Percentiles rank a stretch among this genome's conserved stretches.
Evolutionary conservation across 306 rosid species (phyloP).

Genomic region (Corylus avellana): DNA sequence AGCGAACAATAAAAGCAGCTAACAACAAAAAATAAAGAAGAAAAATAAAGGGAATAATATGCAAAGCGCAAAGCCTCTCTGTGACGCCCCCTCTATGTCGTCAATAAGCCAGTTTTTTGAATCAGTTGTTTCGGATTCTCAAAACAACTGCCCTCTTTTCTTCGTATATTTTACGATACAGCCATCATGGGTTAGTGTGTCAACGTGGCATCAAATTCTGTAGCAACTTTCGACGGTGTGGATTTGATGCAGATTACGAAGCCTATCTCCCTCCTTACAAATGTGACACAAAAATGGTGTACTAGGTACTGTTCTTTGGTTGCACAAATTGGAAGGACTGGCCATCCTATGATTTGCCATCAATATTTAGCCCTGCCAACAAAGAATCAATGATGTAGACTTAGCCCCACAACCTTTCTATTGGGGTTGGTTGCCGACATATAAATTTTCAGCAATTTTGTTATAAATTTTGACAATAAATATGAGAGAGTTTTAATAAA

Average conservation of each 20-base stretch:
- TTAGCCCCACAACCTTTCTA: neutral
- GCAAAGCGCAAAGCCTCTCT: conserved; percentile 48
- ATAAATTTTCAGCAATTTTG: too few species aligned
- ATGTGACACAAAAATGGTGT: neutral
- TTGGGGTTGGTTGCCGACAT: too few species aligned
- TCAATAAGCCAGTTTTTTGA: conserved; percentile 28
- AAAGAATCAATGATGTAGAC: neutral
- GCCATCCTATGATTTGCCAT: neutral
- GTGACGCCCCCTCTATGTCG: conserved; percentile 32
- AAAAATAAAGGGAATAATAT: conserved; percentile 32
- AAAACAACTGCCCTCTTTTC: conserved; percentile 23
- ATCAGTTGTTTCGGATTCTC: neutral
- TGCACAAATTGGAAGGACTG: neutral
- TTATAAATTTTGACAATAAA: too few species aligned
- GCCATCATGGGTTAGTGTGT: conserved; percentile 13
- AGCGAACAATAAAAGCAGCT: conserved; percentile 46
- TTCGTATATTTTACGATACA: conserved; percentile 14
- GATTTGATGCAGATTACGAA: neutral
- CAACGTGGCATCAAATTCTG: too few species aligned
- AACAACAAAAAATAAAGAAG: neutral
- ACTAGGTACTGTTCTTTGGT: neutral
- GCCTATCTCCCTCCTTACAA: neutral
- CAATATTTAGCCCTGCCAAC: neutral
- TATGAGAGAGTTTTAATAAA: too few species aligned
- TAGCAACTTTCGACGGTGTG: neutral